phyloP scores from a whole-genome alignment of 2,329 filamentous ascomycete genomes.

The Microdochium paspali region DNA sequence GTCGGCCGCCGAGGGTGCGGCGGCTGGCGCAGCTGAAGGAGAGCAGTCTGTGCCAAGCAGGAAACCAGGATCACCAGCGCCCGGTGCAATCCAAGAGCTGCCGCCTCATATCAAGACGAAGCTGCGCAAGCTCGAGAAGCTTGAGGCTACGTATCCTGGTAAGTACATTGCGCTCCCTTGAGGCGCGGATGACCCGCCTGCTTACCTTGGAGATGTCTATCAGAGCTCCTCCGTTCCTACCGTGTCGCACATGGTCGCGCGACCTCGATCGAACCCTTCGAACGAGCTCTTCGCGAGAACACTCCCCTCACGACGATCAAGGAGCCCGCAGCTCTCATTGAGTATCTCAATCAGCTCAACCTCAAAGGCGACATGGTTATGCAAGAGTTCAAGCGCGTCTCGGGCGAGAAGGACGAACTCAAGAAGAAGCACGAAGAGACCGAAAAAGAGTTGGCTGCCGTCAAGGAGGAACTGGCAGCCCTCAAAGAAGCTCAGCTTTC shows the following conservation, averaged over 20 bases:
- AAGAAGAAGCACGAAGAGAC: conserved; percentile 68
- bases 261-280: conserved; percentile 84
- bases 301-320: conserved; percentile 83
- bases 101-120: conserved; percentile 66
- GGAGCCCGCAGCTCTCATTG: conserved; percentile 74
- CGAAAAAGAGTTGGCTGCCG: conserved; percentile 51
- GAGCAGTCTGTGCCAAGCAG: conserved; percentile 6
- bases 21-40: conserved; percentile 12
- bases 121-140: conserved; percentile 78
- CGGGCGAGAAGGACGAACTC: conserved; percentile 68
- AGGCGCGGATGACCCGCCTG: too few relatives aligned
- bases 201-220: too few relatives aligned
- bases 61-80: conserved; percentile 5
- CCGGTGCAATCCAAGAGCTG: conserved; percentile 38
- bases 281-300: conserved; percentile 81
- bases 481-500: conserved; percentile 24
- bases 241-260: conserved; percentile 82
- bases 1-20: conserved; percentile 3
- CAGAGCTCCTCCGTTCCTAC: conserved; percentile 85
- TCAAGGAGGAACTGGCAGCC: conserved; percentile 54
- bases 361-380: conserved; percentile 86
- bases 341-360: conserved; percentile 83
- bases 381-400: conserved; percentile 83
- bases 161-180: conserved; percentile 15
- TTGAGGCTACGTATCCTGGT: conserved; percentile 84